Percentiles rank a stretch among this genome's conserved stretches.
phyloP scores from a whole-genome alignment of 345 rosid genomes.

The Hevea brasiliensis region DNA sequence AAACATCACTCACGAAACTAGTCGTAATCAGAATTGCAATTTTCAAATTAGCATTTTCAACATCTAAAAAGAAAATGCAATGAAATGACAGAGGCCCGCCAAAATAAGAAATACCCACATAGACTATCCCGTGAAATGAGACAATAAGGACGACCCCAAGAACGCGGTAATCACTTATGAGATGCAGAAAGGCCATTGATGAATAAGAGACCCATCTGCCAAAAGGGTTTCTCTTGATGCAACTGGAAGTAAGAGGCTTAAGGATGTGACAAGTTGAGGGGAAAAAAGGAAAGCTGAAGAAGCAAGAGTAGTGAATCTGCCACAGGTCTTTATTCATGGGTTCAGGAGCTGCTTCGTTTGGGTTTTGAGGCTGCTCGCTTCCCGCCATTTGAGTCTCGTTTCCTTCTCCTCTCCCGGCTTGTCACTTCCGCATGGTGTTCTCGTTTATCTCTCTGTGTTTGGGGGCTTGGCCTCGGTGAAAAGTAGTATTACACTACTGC shows the following conservation, averaged over 20 bases:
- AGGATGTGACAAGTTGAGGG: not conserved
- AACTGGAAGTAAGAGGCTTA: not conserved
- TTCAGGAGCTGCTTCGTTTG: not conserved
- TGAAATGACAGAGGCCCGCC: not conserved
- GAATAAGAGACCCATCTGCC: slow-evolving; percentile 22
- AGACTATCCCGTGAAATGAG: slow-evolving; percentile 13
- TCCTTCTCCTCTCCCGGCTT: no score
- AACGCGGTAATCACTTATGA: not conserved
- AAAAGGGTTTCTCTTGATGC: not conserved
- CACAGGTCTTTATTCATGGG: not conserved
- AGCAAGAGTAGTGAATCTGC: slow-evolving; percentile 22
- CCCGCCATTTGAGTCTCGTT: slow-evolving; percentile 13
- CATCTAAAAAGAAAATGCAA: not conserved
- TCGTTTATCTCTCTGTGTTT: not conserved
- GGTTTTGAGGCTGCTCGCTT: slow-evolving; percentile 8
- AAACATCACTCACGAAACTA: not conserved
- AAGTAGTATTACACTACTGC: no score
- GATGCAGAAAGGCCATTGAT: slow-evolving; percentile 17
- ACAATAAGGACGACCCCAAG: slow-evolving; percentile 4
- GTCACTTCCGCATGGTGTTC: no score
- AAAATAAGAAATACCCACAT: slow-evolving; percentile 14
- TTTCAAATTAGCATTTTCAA: not conserved
- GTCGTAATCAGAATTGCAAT: not conserved
- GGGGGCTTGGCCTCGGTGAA: not conserved
- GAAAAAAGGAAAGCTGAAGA: slow-evolving; percentile 15